These are phyloP conservation scores for Leishmania lainsoni DNA, from an alignment of 208 protist genomes.

Conservation along the genomic window DNA sequence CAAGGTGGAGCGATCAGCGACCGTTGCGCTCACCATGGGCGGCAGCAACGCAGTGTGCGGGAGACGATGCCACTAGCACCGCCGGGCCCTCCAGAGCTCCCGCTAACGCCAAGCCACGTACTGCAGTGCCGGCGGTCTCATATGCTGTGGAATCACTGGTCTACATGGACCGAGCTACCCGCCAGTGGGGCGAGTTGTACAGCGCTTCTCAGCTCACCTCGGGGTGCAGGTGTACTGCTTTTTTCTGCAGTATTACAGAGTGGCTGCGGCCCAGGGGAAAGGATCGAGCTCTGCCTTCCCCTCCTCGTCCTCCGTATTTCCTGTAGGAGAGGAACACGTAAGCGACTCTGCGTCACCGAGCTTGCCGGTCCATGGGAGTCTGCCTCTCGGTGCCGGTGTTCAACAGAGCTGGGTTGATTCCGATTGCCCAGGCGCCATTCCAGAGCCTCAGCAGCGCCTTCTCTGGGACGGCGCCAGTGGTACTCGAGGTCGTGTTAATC, in stretches of 20 bases:
- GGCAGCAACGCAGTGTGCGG: not conserved
- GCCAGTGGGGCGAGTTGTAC: constrained; percentile 56
- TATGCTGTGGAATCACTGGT: constrained; percentile 42
- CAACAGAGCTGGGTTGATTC: constrained; percentile 9
- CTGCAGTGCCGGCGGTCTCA: not conserved
- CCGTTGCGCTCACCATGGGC: constrained; percentile 7
- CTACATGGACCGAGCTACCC: constrained; percentile 42
- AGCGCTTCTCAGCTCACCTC: constrained; percentile 59
- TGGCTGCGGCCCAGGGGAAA: not conserved
- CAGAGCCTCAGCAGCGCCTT: constrained; percentile 31
- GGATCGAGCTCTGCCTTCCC: not conserved
- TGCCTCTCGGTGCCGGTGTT: constrained; percentile 4
- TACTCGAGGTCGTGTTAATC: not conserved
- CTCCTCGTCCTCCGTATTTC: not conserved
- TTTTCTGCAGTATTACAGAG: constrained; percentile 16
- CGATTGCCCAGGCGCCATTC: constrained; percentile 19
- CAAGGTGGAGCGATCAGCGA: not conserved
- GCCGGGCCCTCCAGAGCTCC: not conserved
- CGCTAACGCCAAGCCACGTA: not conserved
- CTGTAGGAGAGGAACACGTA: not conserved
- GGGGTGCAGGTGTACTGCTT: constrained; percentile 63
- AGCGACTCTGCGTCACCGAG: not conserved
- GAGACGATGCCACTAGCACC: not conserved
- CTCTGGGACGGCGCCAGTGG: constrained; percentile 14
- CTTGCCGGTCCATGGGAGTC: not conserved